These are phyloP conservation scores for Macroventuria anomochaeta DNA, from an alignment of 2,329 filamentous ascomycete species.

Conservation along the genomic window DNA sequence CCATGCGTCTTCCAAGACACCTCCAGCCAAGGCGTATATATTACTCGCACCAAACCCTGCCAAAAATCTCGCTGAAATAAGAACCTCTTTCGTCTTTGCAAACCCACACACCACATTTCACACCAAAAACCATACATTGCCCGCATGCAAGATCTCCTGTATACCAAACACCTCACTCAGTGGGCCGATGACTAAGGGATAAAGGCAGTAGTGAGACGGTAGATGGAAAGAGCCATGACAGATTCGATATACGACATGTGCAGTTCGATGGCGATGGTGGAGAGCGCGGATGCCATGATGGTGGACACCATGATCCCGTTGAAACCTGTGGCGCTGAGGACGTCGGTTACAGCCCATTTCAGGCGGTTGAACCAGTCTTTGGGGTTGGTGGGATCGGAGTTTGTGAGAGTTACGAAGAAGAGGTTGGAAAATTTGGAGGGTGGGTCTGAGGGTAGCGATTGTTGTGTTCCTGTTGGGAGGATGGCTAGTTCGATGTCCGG, in stretches of 20 bases:
- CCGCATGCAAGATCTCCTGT: slow-evolving; percentile 27
- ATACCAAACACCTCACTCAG: slow-evolving; percentile 40
- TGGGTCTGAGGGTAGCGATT: neutral
- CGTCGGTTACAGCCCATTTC: slow-evolving; percentile 33
- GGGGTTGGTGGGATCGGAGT: slow-evolving; percentile 26
- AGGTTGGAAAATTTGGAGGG: neutral
- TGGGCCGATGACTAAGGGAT: slow-evolving; percentile 38
- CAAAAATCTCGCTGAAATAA: slow-evolving; percentile 35
- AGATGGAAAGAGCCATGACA: slow-evolving; percentile 38
- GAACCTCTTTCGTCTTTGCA: slow-evolving; percentile 29
- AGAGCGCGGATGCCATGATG: slow-evolving; percentile 39
- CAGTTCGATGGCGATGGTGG: slow-evolving; percentile 29
- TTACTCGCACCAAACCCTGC: slow-evolving; percentile 37
- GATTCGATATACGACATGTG: slow-evolving; percentile 31
- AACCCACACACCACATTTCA: slow-evolving; percentile 40
- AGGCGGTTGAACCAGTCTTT: slow-evolving; percentile 28
- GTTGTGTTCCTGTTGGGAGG: neutral
- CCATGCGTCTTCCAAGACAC: slow-evolving; percentile 38
- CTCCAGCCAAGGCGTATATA: slow-evolving; percentile 30
- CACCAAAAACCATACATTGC: slow-evolving; percentile 34
- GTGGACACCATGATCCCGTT: slow-evolving; percentile 41
- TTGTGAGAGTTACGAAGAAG: slow-evolving; percentile 26
- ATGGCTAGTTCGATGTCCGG: neutral
- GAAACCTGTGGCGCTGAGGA: slow-evolving; percentile 35
- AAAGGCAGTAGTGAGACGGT: slow-evolving; percentile 37